Base-by-base conservation (phyloP, 2,329 filamentous ascomycete species). In the Penicillium palitans region DNA sequence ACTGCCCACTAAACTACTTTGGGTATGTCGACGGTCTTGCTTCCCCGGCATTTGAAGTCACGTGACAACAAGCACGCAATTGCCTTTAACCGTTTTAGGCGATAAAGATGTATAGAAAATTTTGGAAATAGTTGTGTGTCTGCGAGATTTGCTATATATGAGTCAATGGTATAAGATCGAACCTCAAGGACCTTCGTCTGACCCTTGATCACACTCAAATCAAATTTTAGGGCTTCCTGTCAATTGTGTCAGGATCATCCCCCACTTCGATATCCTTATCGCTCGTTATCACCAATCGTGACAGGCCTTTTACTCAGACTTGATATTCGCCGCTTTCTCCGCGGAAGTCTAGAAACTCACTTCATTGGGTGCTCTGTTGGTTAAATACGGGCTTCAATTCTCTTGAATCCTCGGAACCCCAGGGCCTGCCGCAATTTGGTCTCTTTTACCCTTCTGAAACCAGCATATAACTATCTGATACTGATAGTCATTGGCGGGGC, bases 251-350 rank as follows among this genome's bases (percentile, higher is more conserved):
- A 46, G 41, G 29, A 53, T 19, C 40, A 35, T 47, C 41, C 29
- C 41, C 51, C 51, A 46, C 51, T 47, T 35, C 29, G 40, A 53
- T 37, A 53, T 37, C 47, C 63, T 65, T 67, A 67, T 68, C 65
- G 58, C 55, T n/a, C 54, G 50, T 61, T 65, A 65, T 63, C 61
- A 55, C 63, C 63, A 62, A 67, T 65, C 58, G 58, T 45, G 57
- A 61, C 52, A 53, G 57, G 40, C 31, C 61, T 61, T 60, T 68
- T 66, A 63, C 63, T 63, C 66, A 66, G 27, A 61, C 35, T 62
- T 55, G 56, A 61, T 53, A 61, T 60, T 48, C 55, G 55, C 52
- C 53, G 55, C 48, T 59, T 59, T 65, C 64, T 68, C 66, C 66
- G 64, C 66, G 66, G 64, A 67, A 57, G 39, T 52, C n/a, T 49